Conservation (phyloP, 768 basidiomycete genomes). For the Tulasnella sp. region DNA sequence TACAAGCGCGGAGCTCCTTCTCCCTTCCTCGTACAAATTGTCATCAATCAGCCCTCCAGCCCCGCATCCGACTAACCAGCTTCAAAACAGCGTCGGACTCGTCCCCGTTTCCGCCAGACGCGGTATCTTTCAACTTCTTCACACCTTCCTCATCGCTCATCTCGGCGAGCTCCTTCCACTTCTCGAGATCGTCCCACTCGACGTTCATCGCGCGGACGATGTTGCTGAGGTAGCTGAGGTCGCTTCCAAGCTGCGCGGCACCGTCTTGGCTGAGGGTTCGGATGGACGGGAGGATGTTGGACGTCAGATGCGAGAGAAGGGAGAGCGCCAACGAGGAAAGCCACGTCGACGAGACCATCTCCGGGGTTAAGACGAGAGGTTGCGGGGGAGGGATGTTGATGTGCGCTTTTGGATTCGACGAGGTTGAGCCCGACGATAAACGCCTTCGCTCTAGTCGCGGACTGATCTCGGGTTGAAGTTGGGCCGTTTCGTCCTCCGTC, state of each 20-base stretch:
- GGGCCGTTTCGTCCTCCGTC: neutral
- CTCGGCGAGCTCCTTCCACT: slow-evolving; percentile 64
- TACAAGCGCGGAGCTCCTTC: too few relatives aligned
- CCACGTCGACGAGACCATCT: slow-evolving; percentile 83
- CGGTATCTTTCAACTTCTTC: slow-evolving; percentile 13
- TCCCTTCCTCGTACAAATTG: too few relatives aligned
- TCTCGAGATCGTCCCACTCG: slow-evolving; percentile 65
- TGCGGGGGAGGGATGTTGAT: neutral
- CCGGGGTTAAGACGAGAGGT: slow-evolving; percentile 42
- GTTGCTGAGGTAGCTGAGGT: slow-evolving; percentile 82
- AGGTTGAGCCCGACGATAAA: neutral
- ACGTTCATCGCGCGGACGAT: slow-evolving; percentile 87
- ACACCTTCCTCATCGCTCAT: slow-evolving; percentile 38
- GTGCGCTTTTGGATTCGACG: neutral
- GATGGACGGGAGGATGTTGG: slow-evolving; percentile 60
- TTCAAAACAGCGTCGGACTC: slow-evolving; percentile 11
- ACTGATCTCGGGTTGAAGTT: neutral
- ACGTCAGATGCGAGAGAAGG: slow-evolving; percentile 62
- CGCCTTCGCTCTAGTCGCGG: slow-evolving; percentile 2
- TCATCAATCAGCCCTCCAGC: slow-evolving; percentile 14
- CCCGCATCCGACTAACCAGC: slow-evolving; percentile 17
- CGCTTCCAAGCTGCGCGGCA: slow-evolving; percentile 72
- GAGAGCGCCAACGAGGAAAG: slow-evolving; percentile 79
- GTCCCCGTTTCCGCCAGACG: neutral
- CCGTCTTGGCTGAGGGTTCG: slow-evolving; percentile 49